phyloP scores from a whole-genome alignment of 164 flowering plant genomes.

The Hamamelis virginiana region DNA sequence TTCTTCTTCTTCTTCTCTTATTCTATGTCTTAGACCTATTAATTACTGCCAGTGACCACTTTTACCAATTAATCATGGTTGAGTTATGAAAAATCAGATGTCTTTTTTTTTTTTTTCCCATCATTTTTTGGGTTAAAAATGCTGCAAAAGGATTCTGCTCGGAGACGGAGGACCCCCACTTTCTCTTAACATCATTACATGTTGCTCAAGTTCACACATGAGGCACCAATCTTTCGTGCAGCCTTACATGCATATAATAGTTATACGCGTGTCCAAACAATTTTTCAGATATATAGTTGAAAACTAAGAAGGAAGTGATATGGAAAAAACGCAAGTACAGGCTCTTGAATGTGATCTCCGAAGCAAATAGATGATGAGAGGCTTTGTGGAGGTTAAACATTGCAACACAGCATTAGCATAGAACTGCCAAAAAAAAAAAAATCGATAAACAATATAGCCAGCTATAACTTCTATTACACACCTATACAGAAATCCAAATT shows the following conservation, averaged over 20 bases:
- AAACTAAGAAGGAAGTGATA: neutral
- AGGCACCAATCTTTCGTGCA: conserved; percentile 75
- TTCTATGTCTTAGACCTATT: too few species aligned
- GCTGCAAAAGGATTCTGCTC: conserved; percentile 56
- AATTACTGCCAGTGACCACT: too few species aligned
- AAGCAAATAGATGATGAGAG: conserved; percentile 66
- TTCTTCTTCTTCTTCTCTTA: too few species aligned
- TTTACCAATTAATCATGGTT: too few species aligned
- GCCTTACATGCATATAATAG: conserved; percentile 35
- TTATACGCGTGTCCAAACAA: neutral
- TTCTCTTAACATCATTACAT: conserved; percentile 56
- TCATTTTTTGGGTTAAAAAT: too few species aligned
- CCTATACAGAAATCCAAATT: too few species aligned
- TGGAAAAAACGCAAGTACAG: conserved; percentile 35
- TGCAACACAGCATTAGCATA: conserved; percentile 94
- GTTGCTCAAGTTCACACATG: conserved; percentile 82
- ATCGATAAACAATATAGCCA: neutral
- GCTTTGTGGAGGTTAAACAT: conserved; percentile 81
- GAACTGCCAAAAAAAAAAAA: conserved; percentile 52
- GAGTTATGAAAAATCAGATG: too few species aligned
- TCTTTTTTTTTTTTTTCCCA: too few species aligned
- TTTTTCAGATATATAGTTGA: neutral
- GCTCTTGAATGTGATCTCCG: conserved; percentile 68
- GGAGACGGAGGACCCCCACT: conserved; percentile 68
- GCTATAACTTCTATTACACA: too few species aligned